phyloP scores from a whole-genome alignment of 257 asterid genomes.

The Linderniella brevidens region DNA sequence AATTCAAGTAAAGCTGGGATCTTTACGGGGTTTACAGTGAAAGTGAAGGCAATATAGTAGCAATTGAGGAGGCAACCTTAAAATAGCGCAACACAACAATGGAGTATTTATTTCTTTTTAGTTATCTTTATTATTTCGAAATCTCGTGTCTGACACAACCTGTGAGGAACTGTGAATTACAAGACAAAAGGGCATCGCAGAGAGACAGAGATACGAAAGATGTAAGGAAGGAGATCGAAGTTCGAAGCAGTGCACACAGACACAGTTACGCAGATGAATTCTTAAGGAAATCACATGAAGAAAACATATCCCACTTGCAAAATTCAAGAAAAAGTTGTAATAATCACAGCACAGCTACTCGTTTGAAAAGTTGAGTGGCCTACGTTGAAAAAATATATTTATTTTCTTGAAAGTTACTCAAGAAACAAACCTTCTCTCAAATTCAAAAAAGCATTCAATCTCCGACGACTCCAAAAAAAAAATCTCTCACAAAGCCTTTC shows the following conservation, averaged over 20 bases:
- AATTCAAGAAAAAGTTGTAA: slow-evolving; percentile 13
- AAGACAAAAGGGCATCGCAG: slow-evolving; percentile 73
- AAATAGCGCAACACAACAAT: background rate
- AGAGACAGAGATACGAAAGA: slow-evolving; percentile 21
- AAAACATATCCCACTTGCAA: too few relatives aligned
- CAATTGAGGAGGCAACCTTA: too few relatives aligned
- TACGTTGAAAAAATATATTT: background rate
- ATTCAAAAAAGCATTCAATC: slow-evolving; percentile 30
- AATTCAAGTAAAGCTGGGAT: background rate
- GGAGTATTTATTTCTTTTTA: background rate
- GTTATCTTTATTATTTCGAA: slow-evolving; percentile 16
- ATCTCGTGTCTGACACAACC: slow-evolving; percentile 47
- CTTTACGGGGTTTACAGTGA: background rate
- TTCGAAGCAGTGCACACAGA: slow-evolving; percentile 18
- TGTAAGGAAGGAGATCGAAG: slow-evolving; percentile 4
- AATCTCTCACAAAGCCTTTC: slow-evolving; percentile 1
- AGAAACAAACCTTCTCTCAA: slow-evolving; percentile 20
- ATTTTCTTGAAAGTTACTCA: slow-evolving; percentile 14
- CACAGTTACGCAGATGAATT: slow-evolving; percentile 12
- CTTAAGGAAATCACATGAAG: too few relatives aligned
- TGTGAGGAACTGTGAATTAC: slow-evolving; percentile 63
- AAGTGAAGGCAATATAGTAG: too few relatives aligned
- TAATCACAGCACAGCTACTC: slow-evolving; percentile 9
- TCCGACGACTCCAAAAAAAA: slow-evolving; percentile 23
- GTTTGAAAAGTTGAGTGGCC: slow-evolving; percentile 8